Evolutionary conservation across 345 rosid genomes (phyloP), one percentile per base, ranked within the genome.

Genomic region (Brassica carinata): DNA sequence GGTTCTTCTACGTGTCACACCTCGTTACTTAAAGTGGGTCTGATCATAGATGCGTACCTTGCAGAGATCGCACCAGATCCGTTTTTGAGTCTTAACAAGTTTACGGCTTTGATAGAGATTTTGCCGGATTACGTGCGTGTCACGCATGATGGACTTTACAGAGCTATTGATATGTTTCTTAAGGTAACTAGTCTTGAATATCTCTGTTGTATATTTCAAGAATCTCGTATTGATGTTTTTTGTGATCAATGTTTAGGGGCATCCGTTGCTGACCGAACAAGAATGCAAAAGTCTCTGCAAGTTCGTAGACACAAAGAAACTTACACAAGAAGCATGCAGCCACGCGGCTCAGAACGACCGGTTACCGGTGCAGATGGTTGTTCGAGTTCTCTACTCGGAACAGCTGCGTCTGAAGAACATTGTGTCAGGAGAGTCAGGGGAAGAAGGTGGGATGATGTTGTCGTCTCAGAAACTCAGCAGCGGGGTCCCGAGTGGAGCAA

Each of bases 51-150:
- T 85, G 89, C 92, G 30, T 94, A 91, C 76, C 76, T 92, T 30
- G 94, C 92, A n/a, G 97, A 94, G 86, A 92, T 92, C 34, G 97
- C 95, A 14, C 88, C 95, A 3, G 98, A 92, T 74, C 97, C 94
- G 30, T 87, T 86, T 77, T 62, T 94, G 79, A 87, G 89, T 81
- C 72, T 90, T 79, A 86, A 80, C 81, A 92, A 91, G 81, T 92
- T 94, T 86, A 82, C 78, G 5, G 88, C 90, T 55, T 73, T 90
- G 85, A 85, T 91, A 15, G 95, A 92, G 82, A 84, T 87, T 72
- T 72, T 94, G 66, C 97, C 98, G 0, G 91, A 92, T 79, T 86
- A 90, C 80, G 85, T 92, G 78, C 94, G 96, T 4, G 90, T 91
- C 18, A 86, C 91, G 3, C 97, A 94, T 64, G 98, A 94, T 30